Evolutionary conservation across 306 rosid species (phyloP), one percentile per base, ranked within the genome.

Genomic region (Prinsepia uniflora): DNA sequence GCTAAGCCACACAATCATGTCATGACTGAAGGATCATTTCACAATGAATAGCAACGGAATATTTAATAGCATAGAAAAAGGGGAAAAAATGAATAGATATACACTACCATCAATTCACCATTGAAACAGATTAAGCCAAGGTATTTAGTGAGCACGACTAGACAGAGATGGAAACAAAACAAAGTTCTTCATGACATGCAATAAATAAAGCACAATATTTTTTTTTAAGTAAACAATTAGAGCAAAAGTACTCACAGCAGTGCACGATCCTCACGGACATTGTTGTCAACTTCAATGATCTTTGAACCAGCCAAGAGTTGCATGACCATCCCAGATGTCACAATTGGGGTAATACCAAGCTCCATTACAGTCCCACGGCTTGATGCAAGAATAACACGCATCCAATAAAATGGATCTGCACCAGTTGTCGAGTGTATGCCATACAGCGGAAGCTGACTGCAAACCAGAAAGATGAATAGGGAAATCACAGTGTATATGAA

Each of bases 321-420:
- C 98, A 92, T 87, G 8, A 92, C 96, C 72, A 92, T 73, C 54
- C 96, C 95, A 47, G 96, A 92, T 44, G 98, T 92, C 53, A 92
- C 98, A 73, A 89, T 92, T 4, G 96, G 98, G 71, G 98, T 92
- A 78, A 92, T 89, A 49, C 95, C 96, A 40, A 92, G 98, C 80
- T 92, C 98, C 98, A 92, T 92, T 22, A 92, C 98, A 20, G 98
- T 92, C 65, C 98, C 98, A 55, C 96, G 92, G 69, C 85, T 92
- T 0, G 96, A 92, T 63, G 98, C 98, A 20, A 92, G 98, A 55
- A 92, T 92, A 55, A 84, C 95, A 71, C 96, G 92, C 96, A 92
- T 92, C 98, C 98, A 92, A 63, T 89, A 92, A 81, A 92, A 92
- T 13, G 98, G 96, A 88, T 92, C 98, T 0, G 96, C 92, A n/a